These are phyloP conservation scores for Corinectria fuckeliana DNA, from an alignment of 2,329 filamentous ascomycete genomes.

Conservation along the genomic window DNA sequence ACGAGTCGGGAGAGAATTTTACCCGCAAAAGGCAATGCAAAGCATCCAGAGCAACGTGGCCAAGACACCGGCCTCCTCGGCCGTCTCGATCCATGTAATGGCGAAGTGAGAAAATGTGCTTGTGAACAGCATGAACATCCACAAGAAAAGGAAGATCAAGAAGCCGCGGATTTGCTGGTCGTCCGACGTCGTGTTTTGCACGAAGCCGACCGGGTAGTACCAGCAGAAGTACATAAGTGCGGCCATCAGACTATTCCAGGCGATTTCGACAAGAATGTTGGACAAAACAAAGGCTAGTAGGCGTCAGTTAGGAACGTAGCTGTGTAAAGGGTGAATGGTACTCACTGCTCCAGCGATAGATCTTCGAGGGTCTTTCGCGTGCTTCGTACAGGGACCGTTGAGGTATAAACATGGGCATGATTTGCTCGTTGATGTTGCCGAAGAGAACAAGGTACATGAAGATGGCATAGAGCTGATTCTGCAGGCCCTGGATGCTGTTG, in stretches of 20 bases:
- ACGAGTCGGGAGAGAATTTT: constrained; percentile 53
- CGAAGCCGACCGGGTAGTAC: constrained; percentile 40
- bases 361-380: constrained; percentile 70
- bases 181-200: constrained; percentile 32
- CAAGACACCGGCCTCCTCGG: constrained; percentile 35
- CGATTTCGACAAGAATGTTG: constrained; percentile 34
- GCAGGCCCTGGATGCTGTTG: constrained; percentile 63
- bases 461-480: constrained; percentile 72
- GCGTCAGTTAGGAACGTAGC: neutral
- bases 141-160: constrained; percentile 34
- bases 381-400: constrained; percentile 72
- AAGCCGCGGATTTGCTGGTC: constrained; percentile 33
- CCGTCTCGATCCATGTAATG: constrained; percentile 29
- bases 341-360: constrained; percentile 53
- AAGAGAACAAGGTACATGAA: constrained; percentile 77
- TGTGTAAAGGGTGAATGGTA: rapidly evolving
- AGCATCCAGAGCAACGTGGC: constrained; percentile 49
- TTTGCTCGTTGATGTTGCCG: constrained; percentile 61
- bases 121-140: constrained; percentile 37
- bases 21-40: constrained; percentile 38
- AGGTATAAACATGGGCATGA: constrained; percentile 75
- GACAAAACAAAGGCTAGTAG: constrained; percentile 29
- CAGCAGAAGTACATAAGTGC: constrained; percentile 36
- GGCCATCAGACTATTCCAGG: constrained; percentile 36
- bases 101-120: constrained; percentile 37